Evolutionary conservation across 164 flowering plant genomes (phyloP).

Genomic region (Annona squamosa): DNA sequence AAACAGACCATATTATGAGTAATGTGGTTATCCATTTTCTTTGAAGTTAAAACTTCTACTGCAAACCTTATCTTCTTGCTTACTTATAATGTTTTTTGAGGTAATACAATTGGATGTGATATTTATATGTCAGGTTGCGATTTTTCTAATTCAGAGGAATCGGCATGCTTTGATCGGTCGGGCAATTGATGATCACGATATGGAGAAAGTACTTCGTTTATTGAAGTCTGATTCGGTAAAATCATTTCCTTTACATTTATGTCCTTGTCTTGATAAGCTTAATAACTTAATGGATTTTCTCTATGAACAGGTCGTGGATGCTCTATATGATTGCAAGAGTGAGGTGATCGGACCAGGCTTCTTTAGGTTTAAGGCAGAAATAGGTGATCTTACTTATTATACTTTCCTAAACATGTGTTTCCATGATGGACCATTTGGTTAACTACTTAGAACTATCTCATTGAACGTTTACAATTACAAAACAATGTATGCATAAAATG

Average conservation of each 20-base stretch:
- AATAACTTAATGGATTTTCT: neutral
- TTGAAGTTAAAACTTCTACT: too few relatives aligned
- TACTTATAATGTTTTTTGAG: too few relatives aligned
- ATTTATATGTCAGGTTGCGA: slow-evolving; percentile 67
- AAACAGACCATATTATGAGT: too few relatives aligned
- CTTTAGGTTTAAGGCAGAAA: slow-evolving; percentile 96
- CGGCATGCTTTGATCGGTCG: slow-evolving; percentile 96
- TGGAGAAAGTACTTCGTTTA: slow-evolving; percentile 76
- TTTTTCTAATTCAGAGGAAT: slow-evolving; percentile 92
- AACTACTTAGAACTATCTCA: neutral
- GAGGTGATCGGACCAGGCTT: slow-evolving; percentile 99
- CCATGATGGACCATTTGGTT: too few relatives aligned
- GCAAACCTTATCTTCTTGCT: neutral
- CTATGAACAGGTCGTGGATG: slow-evolving; percentile 72
- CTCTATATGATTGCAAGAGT: slow-evolving; percentile 95
- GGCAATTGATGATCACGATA: slow-evolving; percentile 95
- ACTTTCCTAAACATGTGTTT: slow-evolving; percentile 1
- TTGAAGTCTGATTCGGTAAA: slow-evolving; percentile 83
- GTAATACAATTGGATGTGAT: slow-evolving; percentile 2
- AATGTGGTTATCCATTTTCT: too few relatives aligned
- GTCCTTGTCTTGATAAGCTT: slow-evolving; percentile 3
- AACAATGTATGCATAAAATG: neutral
- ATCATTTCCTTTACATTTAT: neutral
- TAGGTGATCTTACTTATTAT: slow-evolving; percentile 46
- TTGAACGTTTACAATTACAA: neutral